These are phyloP conservation scores for Zasmidium citrigriseum DNA, from an alignment of 2,329 filamentous ascomycete species.

Conservation along the genomic window DNA sequence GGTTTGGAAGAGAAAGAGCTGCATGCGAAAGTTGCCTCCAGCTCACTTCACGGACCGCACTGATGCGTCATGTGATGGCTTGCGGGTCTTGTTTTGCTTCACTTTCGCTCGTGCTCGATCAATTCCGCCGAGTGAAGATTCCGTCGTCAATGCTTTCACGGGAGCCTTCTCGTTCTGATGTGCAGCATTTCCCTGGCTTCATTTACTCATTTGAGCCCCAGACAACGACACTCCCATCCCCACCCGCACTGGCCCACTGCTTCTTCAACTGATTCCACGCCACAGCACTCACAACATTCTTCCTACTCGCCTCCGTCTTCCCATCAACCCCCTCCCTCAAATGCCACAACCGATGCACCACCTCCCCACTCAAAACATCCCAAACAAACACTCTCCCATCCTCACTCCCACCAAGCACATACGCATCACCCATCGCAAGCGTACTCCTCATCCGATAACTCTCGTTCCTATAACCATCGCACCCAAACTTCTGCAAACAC, in stretches of 20 bases:
- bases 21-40: too few relatives aligned
- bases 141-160: too few relatives aligned
- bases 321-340: conserved; percentile 26
- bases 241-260: conserved; percentile 53
- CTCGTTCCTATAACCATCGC: conserved; percentile 62
- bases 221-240: conserved; percentile 45
- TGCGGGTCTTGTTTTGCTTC: too few relatives aligned
- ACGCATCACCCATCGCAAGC: conserved; percentile 73
- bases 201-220: conserved; percentile 27
- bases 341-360: conserved; percentile 62
- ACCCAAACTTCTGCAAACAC: conserved; percentile 69
- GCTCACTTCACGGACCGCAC: too few relatives aligned
- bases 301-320: conserved; percentile 38
- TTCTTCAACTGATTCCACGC: conserved; percentile 48
- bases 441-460: conserved; percentile 74
- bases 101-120: too few relatives aligned
- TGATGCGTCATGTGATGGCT: too few relatives aligned
- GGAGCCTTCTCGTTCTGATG: too few relatives aligned
- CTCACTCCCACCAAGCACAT: conserved; percentile 81
- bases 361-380: conserved; percentile 76
- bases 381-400: conserved; percentile 73
- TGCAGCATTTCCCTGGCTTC: too few relatives aligned
- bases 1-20: too few relatives aligned
- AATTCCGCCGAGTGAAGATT: too few relatives aligned
- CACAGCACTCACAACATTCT: conserved; percentile 50